These are phyloP conservation scores for Leonotis leonurus DNA, from an alignment of 257 asterid species.

Conservation along the genomic window DNA sequence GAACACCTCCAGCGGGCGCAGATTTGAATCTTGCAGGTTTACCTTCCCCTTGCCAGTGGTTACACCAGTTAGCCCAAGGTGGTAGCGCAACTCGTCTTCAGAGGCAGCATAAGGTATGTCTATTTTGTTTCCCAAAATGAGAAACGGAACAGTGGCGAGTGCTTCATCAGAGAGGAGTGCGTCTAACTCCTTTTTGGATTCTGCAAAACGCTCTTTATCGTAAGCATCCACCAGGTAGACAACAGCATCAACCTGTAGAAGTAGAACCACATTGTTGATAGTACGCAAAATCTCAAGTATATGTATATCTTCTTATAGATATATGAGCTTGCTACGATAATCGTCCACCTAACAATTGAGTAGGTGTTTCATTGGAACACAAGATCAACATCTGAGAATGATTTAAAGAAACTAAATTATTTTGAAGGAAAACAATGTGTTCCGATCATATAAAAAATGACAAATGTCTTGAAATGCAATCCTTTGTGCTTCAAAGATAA, in stretches of 20 bases:
- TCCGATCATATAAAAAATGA: no score
- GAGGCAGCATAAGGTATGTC: constrained; percentile 82
- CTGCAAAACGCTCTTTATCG: constrained; percentile 74
- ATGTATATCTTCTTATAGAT: no score
- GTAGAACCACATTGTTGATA: no score
- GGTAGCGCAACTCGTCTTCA: constrained; percentile 65
- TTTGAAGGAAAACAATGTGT: no score
- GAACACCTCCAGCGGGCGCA: constrained; percentile 69
- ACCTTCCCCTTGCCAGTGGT: constrained; percentile 85
- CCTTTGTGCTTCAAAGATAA: no score
- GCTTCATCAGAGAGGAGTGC: constrained; percentile 73
- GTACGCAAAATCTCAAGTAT: no score
- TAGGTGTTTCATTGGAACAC: no score
- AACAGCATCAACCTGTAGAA: constrained; percentile 92
- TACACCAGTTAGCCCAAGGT: constrained; percentile 54
- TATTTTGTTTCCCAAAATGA: constrained; percentile 77
- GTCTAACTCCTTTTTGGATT: constrained; percentile 76
- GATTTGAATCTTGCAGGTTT: constrained; percentile 53
- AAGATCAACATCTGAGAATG: no score
- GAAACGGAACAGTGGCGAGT: constrained; percentile 66
- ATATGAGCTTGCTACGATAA: no score
- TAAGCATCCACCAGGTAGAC: constrained; percentile 71
- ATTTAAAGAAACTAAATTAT: no score
- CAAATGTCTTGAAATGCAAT: no score
- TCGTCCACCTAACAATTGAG: no score